A percentile compares a stretch with the other conserved stretches of the same genome.
Evolutionary conservation across 2,329 filamentous ascomycete species (phyloP).

Genomic region (Xylaria sp.): DNA sequence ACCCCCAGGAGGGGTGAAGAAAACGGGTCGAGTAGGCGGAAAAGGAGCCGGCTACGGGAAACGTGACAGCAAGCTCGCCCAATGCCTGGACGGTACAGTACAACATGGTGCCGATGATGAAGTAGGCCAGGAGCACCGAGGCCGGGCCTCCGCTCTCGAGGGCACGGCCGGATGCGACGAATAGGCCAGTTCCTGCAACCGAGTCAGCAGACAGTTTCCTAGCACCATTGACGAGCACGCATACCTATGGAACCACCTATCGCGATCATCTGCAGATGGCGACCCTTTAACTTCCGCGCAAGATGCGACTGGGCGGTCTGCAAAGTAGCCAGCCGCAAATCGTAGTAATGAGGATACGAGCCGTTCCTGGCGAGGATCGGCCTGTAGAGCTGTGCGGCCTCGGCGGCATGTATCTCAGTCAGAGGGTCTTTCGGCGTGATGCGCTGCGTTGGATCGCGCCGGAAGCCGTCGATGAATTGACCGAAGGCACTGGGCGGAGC

Average conservation of each 20-base stretch:
- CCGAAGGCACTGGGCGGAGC: slow-evolving; percentile 49
- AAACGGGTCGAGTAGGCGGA: slow-evolving; percentile 92
- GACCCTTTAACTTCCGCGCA: slow-evolving; percentile 79
- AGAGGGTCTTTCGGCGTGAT: slow-evolving; percentile 59
- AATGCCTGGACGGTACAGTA: slow-evolving; percentile 93
- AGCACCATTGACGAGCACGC: slow-evolving; percentile 22
- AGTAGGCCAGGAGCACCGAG: slow-evolving; percentile 79
- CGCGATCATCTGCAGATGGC: slow-evolving; percentile 97
- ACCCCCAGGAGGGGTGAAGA: slow-evolving; percentile 92
- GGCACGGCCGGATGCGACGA: slow-evolving; percentile 82
- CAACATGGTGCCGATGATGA: slow-evolving; percentile 84
- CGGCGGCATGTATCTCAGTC: slow-evolving; percentile 44
- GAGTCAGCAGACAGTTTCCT: slow-evolving; percentile 2
- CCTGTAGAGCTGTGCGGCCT: slow-evolving; percentile 44
- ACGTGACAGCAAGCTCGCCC: slow-evolving; percentile 89
- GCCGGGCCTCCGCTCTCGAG: slow-evolving; percentile 79
- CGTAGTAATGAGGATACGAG: slow-evolving; percentile 60
- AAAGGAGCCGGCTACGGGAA: slow-evolving; percentile 91
- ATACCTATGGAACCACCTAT: slow-evolving; percentile 89
- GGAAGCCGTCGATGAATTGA: slow-evolving; percentile 70
- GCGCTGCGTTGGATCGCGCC: slow-evolving; percentile 64
- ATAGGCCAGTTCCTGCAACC: slow-evolving; percentile 78
- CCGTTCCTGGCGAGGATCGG: slow-evolving; percentile 45
- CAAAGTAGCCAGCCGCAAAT: slow-evolving; percentile 68
- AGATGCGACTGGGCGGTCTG: slow-evolving; percentile 82